Percentiles rank a stretch among this genome's conserved stretches.
Conservation (phyloP, 352 stramenopile species). For the Phytophthora fragariaefolia region DNA sequence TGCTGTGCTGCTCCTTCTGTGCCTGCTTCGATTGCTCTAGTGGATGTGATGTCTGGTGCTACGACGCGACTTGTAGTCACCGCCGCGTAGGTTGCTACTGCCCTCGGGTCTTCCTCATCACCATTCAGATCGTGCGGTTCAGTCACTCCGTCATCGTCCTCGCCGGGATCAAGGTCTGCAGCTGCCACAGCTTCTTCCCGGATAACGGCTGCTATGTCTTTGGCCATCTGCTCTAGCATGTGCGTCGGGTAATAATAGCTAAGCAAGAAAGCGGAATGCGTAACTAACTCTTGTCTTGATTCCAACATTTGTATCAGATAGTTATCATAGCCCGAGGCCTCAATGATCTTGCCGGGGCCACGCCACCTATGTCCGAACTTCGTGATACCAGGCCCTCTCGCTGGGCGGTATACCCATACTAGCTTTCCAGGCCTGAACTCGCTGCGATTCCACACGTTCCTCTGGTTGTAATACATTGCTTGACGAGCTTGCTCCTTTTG, state of each 20-base stretch:
- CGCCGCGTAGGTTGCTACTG: neutral
- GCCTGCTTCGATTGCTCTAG: neutral
- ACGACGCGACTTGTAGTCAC: neutral
- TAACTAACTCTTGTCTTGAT: too few species aligned
- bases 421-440: too few species aligned
- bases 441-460: too few species aligned
- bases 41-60: neutral
- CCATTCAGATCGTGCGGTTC: neutral
- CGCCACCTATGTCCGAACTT: too few species aligned
- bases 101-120: neutral
- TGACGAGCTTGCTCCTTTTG: too few species aligned
- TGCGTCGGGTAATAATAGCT: neutral
- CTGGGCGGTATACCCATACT: too few species aligned
- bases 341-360: too few species aligned
- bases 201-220: neutral
- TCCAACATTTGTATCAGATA: too few species aligned
- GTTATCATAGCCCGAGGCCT: too few species aligned
- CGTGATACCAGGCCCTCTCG: too few species aligned
- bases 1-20: neutral
- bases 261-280: too few species aligned
- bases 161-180: neutral
- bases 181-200: neutral
- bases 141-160: neutral
- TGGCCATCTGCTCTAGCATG: neutral
- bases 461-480: too few species aligned